Base-by-base conservation (phyloP, 768 basidiomycete species). In the Baorangia bicolor region DNA sequence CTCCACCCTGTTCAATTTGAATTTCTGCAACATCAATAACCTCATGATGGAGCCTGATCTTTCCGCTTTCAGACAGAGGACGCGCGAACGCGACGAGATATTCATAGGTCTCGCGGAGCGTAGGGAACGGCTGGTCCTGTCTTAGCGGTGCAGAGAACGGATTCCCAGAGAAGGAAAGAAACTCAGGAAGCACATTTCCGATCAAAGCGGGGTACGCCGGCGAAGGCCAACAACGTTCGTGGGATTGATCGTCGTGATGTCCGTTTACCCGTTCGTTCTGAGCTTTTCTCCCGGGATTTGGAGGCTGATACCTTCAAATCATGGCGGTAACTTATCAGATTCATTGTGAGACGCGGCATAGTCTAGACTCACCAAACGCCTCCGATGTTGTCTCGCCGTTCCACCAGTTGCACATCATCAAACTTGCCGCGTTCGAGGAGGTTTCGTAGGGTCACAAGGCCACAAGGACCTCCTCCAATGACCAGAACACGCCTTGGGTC, bases 381-480 rank as follows among this genome's bases (percentile, higher is more conserved):
- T 3, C 81, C 80, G n/a, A 81, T 69, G 49, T 81, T 74, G 39
- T 72, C 64, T 25, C 65, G 66, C 35, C 81, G 67, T 65, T 82
- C 81, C 5, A 76, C 77, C 0, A 80, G 66, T 41, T 76, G 74
- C 0, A 81, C 80, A 20, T 69, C 67, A 1, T 74, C 75, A 27
- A 80, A 80, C 0, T 69, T 35, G 11, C 76, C 79, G 2, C 72
- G 67, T 41, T 75, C 69, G n/a, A 71, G 45, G 25, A 81, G 65
- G 56, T 83, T 82, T n/a, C 80, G 76, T 20, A 81, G 73, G 16
- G 78, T 66, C 5, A 81, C 78, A 4, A 82, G 73, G 5, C 81
- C 80, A 55, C 75, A 68, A 13, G 79, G 74, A 2, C 81, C 81
- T 1, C 75, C 79, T 14, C 80, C 79, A 21, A 83, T 67, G 50